Evolutionary conservation across 2,329 filamentous ascomycete species (phyloP).

Genomic region (Alternaria triticina): DNA sequence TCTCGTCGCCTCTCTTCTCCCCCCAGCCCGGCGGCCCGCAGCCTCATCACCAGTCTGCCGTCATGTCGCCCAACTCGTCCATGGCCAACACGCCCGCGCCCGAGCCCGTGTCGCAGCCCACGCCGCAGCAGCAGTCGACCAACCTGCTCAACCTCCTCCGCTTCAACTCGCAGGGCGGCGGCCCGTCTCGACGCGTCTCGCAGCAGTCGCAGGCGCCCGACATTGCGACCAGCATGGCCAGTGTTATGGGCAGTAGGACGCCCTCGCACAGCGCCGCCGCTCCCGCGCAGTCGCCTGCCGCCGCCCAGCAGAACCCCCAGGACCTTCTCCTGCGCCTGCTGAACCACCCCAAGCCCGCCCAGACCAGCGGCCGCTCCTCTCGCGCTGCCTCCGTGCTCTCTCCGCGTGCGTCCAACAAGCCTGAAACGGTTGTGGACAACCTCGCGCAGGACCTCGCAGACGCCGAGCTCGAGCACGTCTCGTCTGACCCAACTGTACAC

Average conservation of each 20-base stretch:
- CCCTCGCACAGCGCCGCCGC: conserved; percentile 40
- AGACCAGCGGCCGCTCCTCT: conserved; percentile 36
- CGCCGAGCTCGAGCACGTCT: conserved; percentile 50
- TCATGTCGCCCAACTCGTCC: conserved; percentile 64
- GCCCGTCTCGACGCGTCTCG: conserved; percentile 45
- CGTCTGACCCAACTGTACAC: conserved; percentile 38
- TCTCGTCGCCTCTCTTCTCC: conserved; percentile 65
- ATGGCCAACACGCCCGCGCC: conserved; percentile 51
- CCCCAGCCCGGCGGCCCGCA: conserved; percentile 61
- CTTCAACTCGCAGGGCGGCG: conserved; percentile 60
- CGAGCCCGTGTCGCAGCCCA: conserved; percentile 51
- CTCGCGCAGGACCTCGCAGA: conserved; percentile 55
- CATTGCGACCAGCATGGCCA: conserved; percentile 60
- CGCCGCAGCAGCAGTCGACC: conserved; percentile 52
- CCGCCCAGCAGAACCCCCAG: conserved; percentile 66
- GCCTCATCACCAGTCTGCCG: conserved; percentile 63
- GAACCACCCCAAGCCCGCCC: conserved; percentile 69
- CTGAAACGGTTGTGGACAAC: conserved; percentile 53
- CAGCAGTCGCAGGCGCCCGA: conserved; percentile 55
- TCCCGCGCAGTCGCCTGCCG: conserved; percentile 50
- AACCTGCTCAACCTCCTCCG: conserved; percentile 70
- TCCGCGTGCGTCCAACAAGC: conserved; percentile 42
- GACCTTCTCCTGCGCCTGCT: conserved; percentile 86
- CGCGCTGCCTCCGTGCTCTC: conserved; percentile 36
- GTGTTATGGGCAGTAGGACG: conserved; percentile 58